Conservation (phyloP, 176 grass and related monocot genomes). For the Rhynchospora pubera region DNA sequence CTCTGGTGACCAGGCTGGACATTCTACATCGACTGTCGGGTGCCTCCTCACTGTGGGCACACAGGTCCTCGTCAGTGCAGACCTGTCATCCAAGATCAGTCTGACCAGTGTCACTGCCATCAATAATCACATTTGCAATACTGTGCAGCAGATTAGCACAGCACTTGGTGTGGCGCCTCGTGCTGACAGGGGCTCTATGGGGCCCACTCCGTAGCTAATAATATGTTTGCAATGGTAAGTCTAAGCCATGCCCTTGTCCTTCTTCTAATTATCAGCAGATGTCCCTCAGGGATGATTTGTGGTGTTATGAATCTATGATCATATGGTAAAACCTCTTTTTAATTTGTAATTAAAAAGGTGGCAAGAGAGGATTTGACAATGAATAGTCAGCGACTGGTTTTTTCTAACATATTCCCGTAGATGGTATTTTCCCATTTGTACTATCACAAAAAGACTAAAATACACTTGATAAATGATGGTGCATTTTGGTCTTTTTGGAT, state of each 20-base stretch:
- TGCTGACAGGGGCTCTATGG: conserved; percentile 10
- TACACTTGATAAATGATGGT: conserved; percentile 36
- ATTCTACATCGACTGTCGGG: conserved; percentile 18
- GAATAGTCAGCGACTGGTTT: not conserved
- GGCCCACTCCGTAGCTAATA: conserved; percentile 34
- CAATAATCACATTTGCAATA: conserved; percentile 79
- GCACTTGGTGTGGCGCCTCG: conserved; percentile 40
- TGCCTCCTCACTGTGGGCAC: conserved; percentile 86
- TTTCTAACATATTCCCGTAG: conserved; percentile 27
- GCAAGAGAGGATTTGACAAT: conserved; percentile 88
- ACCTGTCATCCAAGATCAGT: conserved; percentile 83
- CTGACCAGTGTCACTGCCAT: conserved; percentile 78
- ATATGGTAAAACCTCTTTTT: conserved; percentile 19
- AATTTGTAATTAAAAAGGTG: conserved; percentile 16
- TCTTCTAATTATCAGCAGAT: conserved; percentile 20
- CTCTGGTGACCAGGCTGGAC: not conserved
- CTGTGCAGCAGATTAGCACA: conserved; percentile 70
- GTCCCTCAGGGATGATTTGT: conserved; percentile 17
- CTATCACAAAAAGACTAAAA: conserved; percentile 68
- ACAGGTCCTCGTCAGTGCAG: conserved; percentile 76
- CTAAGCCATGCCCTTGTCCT: not conserved
- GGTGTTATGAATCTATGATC: not conserved
- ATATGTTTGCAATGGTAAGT: not conserved
- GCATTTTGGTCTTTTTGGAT: conserved; percentile 85
- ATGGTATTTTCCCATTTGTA: conserved; percentile 14